A percentile compares a stretch with the other conserved stretches of the same genome.
Evolutionary conservation across 2,329 filamentous ascomycete species (phyloP).

Genomic region (Colletotrichum simmondsii): DNA sequence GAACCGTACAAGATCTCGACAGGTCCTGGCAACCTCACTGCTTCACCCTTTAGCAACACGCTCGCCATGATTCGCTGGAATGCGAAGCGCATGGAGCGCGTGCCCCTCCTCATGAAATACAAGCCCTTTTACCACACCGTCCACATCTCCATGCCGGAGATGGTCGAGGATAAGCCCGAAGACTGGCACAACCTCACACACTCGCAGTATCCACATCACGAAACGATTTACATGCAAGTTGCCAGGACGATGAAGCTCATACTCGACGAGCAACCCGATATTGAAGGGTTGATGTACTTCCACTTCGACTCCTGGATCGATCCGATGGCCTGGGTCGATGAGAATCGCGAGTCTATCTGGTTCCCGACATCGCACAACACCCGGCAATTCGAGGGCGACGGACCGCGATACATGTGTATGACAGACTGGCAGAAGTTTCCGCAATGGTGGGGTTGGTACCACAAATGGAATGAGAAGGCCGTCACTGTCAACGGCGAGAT

Average conservation of each 20-base stretch:
- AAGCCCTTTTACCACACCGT: constrained; percentile 43
- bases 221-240: constrained; percentile 38
- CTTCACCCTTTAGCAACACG: constrained; percentile 42
- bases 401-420: constrained; percentile 38
- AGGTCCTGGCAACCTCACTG: constrained; percentile 26
- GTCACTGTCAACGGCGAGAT: constrained; percentile 32
- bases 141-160: constrained; percentile 41
- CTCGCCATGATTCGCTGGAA: constrained; percentile 44
- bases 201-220: constrained; percentile 38
- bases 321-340: constrained; percentile 40
- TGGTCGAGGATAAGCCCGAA: constrained; percentile 29
- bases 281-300: constrained; percentile 43
- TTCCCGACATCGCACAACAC: constrained; percentile 37
- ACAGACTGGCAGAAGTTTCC: constrained; percentile 34
- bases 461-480: constrained; percentile 29
- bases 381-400: constrained; percentile 24
- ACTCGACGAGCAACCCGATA: constrained; percentile 40
- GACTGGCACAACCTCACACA: constrained; percentile 40
- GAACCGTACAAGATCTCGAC: constrained; percentile 13
- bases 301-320: constrained; percentile 48
- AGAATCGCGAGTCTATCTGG: constrained; percentile 42
- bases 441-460: constrained; percentile 37
- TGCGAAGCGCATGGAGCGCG: constrained; percentile 39
- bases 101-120: constrained; percentile 41
- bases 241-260: constrained; percentile 43